These are phyloP conservation scores for Epichloe baconii DNA, from an alignment of 2,329 filamentous ascomycete species.

Conservation along the genomic window DNA sequence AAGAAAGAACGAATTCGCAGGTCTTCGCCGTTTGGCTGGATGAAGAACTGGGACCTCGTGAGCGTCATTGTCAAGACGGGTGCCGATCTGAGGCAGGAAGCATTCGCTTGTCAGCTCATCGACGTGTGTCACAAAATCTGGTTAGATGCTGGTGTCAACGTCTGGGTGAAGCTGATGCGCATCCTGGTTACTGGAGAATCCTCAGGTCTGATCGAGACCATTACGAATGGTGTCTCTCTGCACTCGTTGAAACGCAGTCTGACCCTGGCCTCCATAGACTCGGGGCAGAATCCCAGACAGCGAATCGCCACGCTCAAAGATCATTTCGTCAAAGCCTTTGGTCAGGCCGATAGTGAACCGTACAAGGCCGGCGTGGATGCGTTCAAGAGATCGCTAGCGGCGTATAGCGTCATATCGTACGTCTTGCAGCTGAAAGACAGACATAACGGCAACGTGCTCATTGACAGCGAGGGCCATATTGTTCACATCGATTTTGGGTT, in stretches of 20 bases:
- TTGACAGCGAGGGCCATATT: slow-evolving; percentile 76
- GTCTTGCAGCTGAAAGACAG: slow-evolving; percentile 74
- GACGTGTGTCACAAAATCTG: slow-evolving; percentile 71
- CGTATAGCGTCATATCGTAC: slow-evolving; percentile 77
- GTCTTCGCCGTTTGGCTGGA: slow-evolving; percentile 75
- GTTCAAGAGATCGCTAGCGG: slow-evolving; percentile 70
- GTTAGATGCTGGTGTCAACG: slow-evolving; percentile 57
- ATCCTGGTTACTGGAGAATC: slow-evolving; percentile 78
- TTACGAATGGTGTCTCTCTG: slow-evolving; percentile 77
- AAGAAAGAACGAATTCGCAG: slow-evolving; percentile 77
- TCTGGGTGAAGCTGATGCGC: slow-evolving; percentile 85
- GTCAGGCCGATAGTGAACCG: slow-evolving; percentile 51
- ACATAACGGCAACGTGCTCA: slow-evolving; percentile 76
- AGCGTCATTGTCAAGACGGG: slow-evolving; percentile 84
- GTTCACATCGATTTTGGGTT: slow-evolving; percentile 86
- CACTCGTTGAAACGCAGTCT: slow-evolving; percentile 74
- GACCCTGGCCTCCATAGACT: slow-evolving; percentile 60
- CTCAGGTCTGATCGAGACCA: slow-evolving; percentile 75
- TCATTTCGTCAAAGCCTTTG: slow-evolving; percentile 72
- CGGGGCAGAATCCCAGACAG: slow-evolving; percentile 58
- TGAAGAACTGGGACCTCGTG: slow-evolving; percentile 81
- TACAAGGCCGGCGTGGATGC: slow-evolving; percentile 63
- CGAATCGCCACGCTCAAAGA: slow-evolving; percentile 71
- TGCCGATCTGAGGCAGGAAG: slow-evolving; percentile 70
- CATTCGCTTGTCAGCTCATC: slow-evolving; percentile 77